These are phyloP conservation scores for Bruguiera sexangula DNA, from an alignment of 345 rosid species.

Conservation along the genomic window DNA sequence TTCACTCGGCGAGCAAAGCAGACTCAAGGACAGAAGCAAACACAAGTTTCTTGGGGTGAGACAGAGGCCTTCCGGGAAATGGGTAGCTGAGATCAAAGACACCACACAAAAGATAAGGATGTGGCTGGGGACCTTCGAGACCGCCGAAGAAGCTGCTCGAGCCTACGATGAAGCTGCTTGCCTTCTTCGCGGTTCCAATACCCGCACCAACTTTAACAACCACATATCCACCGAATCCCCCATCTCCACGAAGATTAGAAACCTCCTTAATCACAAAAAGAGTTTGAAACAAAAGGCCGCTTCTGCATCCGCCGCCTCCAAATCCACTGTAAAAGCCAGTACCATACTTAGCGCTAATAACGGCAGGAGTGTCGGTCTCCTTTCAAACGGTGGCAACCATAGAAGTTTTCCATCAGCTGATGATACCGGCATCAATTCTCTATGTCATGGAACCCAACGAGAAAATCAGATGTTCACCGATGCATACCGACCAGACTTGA, in stretches of 20 bases:
- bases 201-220: constrained; percentile 70
- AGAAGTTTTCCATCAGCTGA: not conserved
- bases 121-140: constrained; percentile 88
- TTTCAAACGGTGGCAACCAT: not conserved
- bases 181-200: constrained; percentile 79
- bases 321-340: constrained; percentile 24
- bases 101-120: constrained; percentile 78
- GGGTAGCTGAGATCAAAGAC: constrained; percentile 97
- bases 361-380: constrained; percentile 10
- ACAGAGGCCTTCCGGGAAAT: constrained; percentile 86
- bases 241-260: constrained; percentile 63
- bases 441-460: constrained; percentile 15
- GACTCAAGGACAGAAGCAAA: constrained; percentile 31
- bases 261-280: constrained; percentile 68
- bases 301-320: constrained; percentile 1
- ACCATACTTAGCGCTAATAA: constrained; percentile 10
- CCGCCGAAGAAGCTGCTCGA: constrained; percentile 82
- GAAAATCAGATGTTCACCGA: constrained; percentile 28
- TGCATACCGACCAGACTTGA: constrained; percentile 59
- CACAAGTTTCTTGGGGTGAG: constrained; percentile 78
- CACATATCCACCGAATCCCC: constrained; percentile 50
- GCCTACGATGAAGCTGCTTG: constrained; percentile 91
- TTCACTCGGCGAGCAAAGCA: constrained; percentile 27
- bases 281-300: constrained; percentile 34
- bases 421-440: not conserved